These are phyloP conservation scores for Penicillium pancosmium DNA, from an alignment of 495 filamentous ascomycete genomes.

Conservation along the genomic window DNA sequence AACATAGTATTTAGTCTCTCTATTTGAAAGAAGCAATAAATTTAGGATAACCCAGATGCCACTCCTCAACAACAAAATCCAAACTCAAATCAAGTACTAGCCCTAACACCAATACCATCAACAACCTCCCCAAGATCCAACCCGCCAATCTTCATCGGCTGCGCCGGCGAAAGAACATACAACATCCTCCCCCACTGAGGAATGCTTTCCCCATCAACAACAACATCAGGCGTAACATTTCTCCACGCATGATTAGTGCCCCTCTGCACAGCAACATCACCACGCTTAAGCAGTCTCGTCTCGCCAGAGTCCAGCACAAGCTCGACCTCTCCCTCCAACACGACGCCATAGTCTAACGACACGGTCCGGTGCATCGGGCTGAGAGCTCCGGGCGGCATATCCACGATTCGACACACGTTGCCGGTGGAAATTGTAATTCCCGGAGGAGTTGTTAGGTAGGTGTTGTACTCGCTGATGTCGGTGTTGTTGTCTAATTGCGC, in stretches of 20 bases:
- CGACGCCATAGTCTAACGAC: constrained; percentile 71
- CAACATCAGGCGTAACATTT: constrained; percentile 37
- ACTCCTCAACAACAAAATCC: too few relatives aligned
- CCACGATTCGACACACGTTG: constrained; percentile 56
- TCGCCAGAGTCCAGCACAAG: constrained; percentile 68
- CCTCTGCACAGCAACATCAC: constrained; percentile 70
- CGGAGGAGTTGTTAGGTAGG: constrained; percentile 41
- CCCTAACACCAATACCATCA: constrained; percentile 39
- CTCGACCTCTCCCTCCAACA: constrained; percentile 73
- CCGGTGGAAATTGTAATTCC: constrained; percentile 56
- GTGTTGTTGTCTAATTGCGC: constrained; percentile 51
- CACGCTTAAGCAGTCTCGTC: constrained; percentile 64
- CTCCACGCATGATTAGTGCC: constrained; percentile 48
- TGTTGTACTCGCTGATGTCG: constrained; percentile 42
- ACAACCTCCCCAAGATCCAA: constrained; percentile 48
- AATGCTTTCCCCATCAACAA: constrained; percentile 14
- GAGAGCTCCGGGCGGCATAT: constrained; percentile 62
- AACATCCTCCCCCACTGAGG: constrained; percentile 56
- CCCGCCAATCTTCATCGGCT: constrained; percentile 41
- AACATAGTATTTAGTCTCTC: too few relatives aligned
- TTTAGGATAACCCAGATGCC: too few relatives aligned
- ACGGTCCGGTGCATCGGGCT: constrained; percentile 73
- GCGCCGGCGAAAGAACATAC: constrained; percentile 54
- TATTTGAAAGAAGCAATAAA: too few relatives aligned
- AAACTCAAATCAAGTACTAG: constrained; percentile 23